phyloP scores from a whole-genome alignment of 2,329 filamentous ascomycete genomes.

The Colletotrichum lindemuthianum region DNA sequence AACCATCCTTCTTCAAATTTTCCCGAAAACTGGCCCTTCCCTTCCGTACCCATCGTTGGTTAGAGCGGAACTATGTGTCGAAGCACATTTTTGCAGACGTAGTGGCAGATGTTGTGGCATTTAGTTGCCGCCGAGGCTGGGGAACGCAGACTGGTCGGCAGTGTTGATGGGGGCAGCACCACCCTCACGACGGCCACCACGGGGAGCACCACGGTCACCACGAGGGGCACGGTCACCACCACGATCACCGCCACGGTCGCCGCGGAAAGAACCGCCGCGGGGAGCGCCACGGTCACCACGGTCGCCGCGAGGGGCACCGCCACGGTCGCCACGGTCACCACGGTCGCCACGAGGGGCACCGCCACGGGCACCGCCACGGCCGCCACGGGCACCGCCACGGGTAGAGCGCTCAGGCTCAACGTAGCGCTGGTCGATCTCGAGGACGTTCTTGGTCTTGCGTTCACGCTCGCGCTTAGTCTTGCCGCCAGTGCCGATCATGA shows the following conservation, averaged over 20 bases:
- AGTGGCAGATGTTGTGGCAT: constrained; percentile 37
- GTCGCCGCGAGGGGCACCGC: constrained; percentile 57
- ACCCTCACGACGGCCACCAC: constrained; percentile 58
- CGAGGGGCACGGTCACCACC: constrained; percentile 50
- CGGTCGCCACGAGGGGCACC: constrained; percentile 59
- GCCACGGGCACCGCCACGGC: constrained; percentile 64
- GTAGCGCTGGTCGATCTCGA: constrained; percentile 89
- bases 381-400: constrained; percentile 54
- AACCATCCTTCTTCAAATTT: constrained; percentile 34
- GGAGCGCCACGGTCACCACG: constrained; percentile 52
- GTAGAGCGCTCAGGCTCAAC: constrained; percentile 69
- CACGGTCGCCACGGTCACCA: constrained; percentile 56
- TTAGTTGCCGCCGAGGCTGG: constrained; percentile 67
- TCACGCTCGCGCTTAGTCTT: constrained; percentile 89
- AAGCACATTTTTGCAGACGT: constrained; percentile 32
- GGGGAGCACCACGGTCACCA: constrained; percentile 52
- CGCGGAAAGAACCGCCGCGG: constrained; percentile 53
- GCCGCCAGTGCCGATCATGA: constrained; percentile 77
- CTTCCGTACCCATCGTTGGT: constrained; percentile 33
- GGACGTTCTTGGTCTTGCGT: constrained; percentile 88
- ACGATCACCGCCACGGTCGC: constrained; percentile 53
- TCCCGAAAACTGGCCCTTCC: constrained; percentile 35
- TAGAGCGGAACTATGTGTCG: constrained; percentile 35
- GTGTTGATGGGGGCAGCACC: constrained; percentile 62
- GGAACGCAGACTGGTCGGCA: constrained; percentile 68